phyloP scores from a whole-genome alignment of 805 yeast species.

The Ogataea pilisensis region DNA sequence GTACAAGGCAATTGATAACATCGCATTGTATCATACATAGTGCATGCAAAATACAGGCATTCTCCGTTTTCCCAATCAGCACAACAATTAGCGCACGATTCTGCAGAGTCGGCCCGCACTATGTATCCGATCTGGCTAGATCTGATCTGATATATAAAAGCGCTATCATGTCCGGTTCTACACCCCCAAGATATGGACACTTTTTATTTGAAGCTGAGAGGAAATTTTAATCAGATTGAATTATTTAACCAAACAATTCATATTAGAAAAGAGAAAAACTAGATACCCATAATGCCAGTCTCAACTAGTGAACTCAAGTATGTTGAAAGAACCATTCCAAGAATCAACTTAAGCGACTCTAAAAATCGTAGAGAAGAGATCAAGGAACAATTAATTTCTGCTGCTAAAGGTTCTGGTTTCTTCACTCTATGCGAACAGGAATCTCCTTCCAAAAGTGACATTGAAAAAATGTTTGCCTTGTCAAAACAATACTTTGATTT shows the following conservation, averaged over 20 bases:
- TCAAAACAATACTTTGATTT: conserved; percentile 24
- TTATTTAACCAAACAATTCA: background rate
- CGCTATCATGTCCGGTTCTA: no score
- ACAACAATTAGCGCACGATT: no score
- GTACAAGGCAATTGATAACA: no score
- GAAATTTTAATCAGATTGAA: no score
- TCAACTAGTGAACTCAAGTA: conserved; percentile 4
- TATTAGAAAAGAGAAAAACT: background rate
- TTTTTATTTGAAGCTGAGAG: no score
- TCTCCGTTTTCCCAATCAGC: no score
- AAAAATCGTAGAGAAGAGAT: conserved; percentile 29
- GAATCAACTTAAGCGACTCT: conserved; percentile 26
- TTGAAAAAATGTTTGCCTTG: conserved; percentile 25
- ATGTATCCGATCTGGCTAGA: no score
- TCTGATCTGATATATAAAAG: no score
- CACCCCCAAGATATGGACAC: no score
- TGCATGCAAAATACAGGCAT: no score
- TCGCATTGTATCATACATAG: no score
- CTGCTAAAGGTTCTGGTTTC: conserved; percentile 30
- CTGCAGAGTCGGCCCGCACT: no score
- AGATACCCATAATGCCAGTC: conserved; percentile 4
- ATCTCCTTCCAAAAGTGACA: conserved; percentile 28
- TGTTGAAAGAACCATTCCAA: conserved; percentile 25
- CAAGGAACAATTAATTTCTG: conserved; percentile 27
- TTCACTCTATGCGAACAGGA: conserved; percentile 31